phyloP scores from a whole-genome alignment of 2,329 filamentous ascomycete genomes.

The Epichloe aotearoae region DNA sequence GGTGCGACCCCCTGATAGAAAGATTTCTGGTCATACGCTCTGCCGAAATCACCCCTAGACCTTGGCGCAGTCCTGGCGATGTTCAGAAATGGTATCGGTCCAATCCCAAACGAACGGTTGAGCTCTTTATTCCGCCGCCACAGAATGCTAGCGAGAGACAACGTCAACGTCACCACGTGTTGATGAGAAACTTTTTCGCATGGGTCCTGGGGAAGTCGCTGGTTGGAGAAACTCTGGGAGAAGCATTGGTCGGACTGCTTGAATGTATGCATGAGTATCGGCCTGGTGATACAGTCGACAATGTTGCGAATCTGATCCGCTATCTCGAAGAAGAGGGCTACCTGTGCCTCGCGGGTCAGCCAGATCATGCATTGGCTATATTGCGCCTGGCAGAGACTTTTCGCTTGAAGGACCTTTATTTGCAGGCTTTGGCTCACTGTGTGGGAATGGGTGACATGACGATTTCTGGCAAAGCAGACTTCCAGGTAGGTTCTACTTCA shows the following conservation, averaged over 20 bases:
- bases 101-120: slow-evolving; percentile 25
- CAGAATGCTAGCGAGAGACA: slow-evolving; percentile 36
- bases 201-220: slow-evolving; percentile 53
- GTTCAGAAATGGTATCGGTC: slow-evolving; percentile 20
- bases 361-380: slow-evolving; percentile 54
- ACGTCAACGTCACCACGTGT: slow-evolving; percentile 49
- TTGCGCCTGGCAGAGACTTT: slow-evolving; percentile 56
- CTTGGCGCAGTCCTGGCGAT: slow-evolving; percentile 14
- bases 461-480: slow-evolving; percentile 44
- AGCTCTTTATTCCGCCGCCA: slow-evolving; percentile 60
- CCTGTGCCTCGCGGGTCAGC: slow-evolving; percentile 48
- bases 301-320: slow-evolving; percentile 33
- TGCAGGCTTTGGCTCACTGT: slow-evolving; percentile 63
- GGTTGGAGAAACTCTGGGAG: slow-evolving; percentile 54
- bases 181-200: slow-evolving; percentile 64
- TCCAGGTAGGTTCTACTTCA: slow-evolving; percentile 33
- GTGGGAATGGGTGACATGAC: slow-evolving; percentile 56
- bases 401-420: slow-evolving; percentile 50
- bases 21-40: slow-evolving; percentile 25
- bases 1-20: slow-evolving; percentile 48
- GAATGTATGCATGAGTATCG: slow-evolving; percentile 52
- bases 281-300: slow-evolving; percentile 41
- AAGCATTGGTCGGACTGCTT: slow-evolving; percentile 49
- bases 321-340: slow-evolving; percentile 63
- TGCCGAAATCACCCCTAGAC: slow-evolving; percentile 16